These are phyloP conservation scores for Leishmania aethiopica DNA, from an alignment of 208 protist genomes.

Conservation along the genomic window DNA sequence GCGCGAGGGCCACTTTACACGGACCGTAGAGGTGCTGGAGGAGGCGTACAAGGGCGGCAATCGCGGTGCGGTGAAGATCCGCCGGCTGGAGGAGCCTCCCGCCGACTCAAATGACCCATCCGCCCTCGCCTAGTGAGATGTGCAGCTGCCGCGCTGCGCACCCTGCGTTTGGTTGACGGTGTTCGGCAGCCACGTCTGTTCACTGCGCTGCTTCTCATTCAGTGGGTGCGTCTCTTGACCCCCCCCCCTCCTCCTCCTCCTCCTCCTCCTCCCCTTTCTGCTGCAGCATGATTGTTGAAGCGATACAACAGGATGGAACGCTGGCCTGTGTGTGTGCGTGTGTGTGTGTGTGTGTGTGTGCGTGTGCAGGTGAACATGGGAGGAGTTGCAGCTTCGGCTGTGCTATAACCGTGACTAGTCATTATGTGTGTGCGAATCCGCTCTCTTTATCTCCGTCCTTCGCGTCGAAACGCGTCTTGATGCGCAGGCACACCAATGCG, in stretches of 20 bases:
- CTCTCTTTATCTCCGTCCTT: neutral
- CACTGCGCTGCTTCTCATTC: neutral
- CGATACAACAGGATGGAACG: neutral
- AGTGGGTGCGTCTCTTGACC: neutral
- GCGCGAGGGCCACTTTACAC: constrained; percentile 39
- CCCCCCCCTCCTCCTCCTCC: neutral
- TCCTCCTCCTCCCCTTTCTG: neutral
- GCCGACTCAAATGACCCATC: constrained; percentile 2
- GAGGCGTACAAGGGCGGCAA: constrained; percentile 49
- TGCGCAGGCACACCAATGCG: neutral
- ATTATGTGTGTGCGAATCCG: neutral
- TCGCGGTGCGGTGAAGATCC: constrained; percentile 40
- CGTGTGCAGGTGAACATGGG: neutral
- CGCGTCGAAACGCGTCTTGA: neutral
- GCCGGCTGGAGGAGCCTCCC: constrained; percentile 31
- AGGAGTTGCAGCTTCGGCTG: neutral
- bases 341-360: neutral
- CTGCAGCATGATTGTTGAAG: neutral
- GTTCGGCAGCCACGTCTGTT: neutral
- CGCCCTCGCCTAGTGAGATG: neutral
- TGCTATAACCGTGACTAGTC: neutral
- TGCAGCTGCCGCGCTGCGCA: neutral
- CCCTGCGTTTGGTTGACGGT: neutral
- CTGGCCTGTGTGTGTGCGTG: neutral
- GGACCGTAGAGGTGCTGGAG: constrained; percentile 43